Percentiles rank a stretch among this genome's conserved stretches.
phyloP scores from a whole-genome alignment of 768 basidiomycete species.

The Tremella yokohamensis region DNA sequence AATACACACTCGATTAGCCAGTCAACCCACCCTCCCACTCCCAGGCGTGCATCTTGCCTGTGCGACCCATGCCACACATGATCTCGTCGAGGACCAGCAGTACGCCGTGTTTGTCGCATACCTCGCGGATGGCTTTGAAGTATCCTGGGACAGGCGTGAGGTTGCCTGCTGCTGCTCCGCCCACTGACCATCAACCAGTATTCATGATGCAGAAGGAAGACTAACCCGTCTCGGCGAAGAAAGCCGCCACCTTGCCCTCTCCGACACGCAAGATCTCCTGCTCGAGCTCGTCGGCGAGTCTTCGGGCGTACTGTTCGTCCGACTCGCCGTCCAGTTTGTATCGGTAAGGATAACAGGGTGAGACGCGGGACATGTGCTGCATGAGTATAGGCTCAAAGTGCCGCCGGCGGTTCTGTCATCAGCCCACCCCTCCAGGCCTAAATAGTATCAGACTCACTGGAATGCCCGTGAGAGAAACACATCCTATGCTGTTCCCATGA shows the following conservation, averaged over 20 bases:
- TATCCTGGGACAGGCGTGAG: constrained; percentile 78
- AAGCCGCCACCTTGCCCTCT: constrained; percentile 64
- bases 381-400: constrained; percentile 61
- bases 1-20: no score
- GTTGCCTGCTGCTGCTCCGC: constrained; percentile 77
- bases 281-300: constrained; percentile 75
- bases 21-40: constrained; percentile 55
- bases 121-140: constrained; percentile 64
- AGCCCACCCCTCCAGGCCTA: constrained; percentile 57
- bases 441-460: constrained; percentile 6
- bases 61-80: constrained; percentile 88
- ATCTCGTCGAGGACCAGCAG: constrained; percentile 88
- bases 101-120: constrained; percentile 56
- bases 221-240: constrained; percentile 26
- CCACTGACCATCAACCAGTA: constrained; percentile 60
- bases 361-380: constrained; percentile 56
- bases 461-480: constrained; percentile 7
- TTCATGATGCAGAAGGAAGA: constrained; percentile 50
- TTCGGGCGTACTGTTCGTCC: constrained; percentile 73
- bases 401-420: constrained; percentile 53
- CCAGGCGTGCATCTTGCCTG: constrained; percentile 86
- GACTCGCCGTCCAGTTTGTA: constrained; percentile 68
- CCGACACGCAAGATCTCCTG: constrained; percentile 79
- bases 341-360: constrained; percentile 74
- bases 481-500: constrained; percentile 66